Evolutionary conservation across 176 grass and related monocot genomes (phyloP), one percentile per base, ranked within the genome.

Genomic region (Oryza rufipogon): DNA sequence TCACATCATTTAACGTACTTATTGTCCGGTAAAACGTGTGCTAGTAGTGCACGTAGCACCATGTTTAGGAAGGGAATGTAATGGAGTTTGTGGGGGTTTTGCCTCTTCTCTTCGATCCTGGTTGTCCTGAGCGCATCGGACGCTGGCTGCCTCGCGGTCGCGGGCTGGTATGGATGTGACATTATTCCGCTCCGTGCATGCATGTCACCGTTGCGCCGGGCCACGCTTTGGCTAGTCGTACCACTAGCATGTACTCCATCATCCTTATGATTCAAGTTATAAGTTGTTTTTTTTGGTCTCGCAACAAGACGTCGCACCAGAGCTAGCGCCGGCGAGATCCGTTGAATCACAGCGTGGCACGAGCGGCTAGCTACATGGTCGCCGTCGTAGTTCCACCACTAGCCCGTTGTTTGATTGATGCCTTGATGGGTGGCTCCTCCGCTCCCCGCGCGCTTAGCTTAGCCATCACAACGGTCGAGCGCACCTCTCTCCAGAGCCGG

Each of bases 151-250:
- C 20, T 63, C 58, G 58, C 58, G 51, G 51, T 8, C 54, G 54
- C 58, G 7, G 7, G n/a, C 42, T 56, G 54, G 47, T 85, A 10
- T 33, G 39, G 61, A 39, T 38, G 64, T 63, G 85, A 76, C 79
- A 32, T 68, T 64, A 12, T 46, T 69, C 46, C 30, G 73, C 13
- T 13, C 5, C 42, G 25, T 16, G 52, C 39, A 36, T 64, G 71
- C 38, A 14, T 66, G 70, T 11, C 70, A 46, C 74, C 12, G 11
- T 71, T 15, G 78, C 48, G 48, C 70, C 74, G 85, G 17, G 11
- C 12, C 85, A 58, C 56, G 85, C 71, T 46, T 72, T 61, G 30
- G 58, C 17, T 42, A 42, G 41, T 61, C 38, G 38, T 39, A 39
- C 38, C 6, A 10, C 58, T 22, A 61, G 19, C 7, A n/a, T 32